Base-by-base conservation (phyloP, 352 stramenopile species). In the Pythium phragmiticola region DNA sequence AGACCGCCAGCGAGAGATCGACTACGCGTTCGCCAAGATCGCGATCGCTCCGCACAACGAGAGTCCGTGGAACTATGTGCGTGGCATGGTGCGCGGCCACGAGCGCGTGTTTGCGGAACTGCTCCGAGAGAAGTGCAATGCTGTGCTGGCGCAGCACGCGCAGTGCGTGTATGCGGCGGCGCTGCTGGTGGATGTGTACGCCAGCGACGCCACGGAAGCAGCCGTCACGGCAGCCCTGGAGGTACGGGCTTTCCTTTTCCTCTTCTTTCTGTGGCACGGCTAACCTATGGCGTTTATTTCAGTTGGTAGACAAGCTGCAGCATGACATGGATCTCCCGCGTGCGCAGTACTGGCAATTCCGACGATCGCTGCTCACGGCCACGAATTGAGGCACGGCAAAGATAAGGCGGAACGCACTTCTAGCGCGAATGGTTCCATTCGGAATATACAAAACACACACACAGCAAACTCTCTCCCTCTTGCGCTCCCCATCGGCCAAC, bases 61-160 rank as follows among this genome's bases (percentile, higher is more conserved):
- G 65, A 97, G 89, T 65, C 77, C 90, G 49, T 98, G 92, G 88
- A 97, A 98, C 70, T 97, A 94, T 68, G 46, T 97, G 12, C 86
- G 88, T 17, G 92, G 83, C 16, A 73, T 91, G 42, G 34, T 91
- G 33, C 73, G 70, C 30, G 76, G 77, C 46, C 70, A 86, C 51
- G 78, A 91, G 66, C 33, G 53, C 30, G 43, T 74, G 13, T 87
- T 88, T 60, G 67, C 58, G 14, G 53, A 45, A 8, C 51, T 65
- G 16, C 64, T 93, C 56, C 76, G 78, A 69, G 46, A 57, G 4
- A 88, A 80, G 69, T 68, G 75, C 33, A 62, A 55, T 5, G 66
- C 60, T 11, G 59, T 92, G 9, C 69, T 92, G 17, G 66, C 62
- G 0, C 28, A 69, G 30, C 51, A 80, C 9, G 66, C 72, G 0